Percentiles rank a stretch among this genome's conserved stretches.
Conservation (phyloP, 768 basidiomycete genomes). For the Psilocybe cubensis region DNA sequence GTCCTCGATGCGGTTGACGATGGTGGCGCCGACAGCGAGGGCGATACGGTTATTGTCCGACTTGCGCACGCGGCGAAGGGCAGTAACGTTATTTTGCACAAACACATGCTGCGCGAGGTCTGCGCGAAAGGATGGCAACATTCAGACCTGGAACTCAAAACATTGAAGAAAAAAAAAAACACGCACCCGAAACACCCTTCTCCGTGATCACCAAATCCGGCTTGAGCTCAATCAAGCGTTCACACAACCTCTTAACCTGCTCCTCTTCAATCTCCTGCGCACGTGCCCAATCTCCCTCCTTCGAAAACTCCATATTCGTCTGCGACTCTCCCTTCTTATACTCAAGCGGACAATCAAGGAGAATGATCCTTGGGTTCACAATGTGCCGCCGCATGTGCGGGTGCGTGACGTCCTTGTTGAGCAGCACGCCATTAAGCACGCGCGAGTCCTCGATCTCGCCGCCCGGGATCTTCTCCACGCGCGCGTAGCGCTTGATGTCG, state of each 20-base stretch:
- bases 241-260: slow-evolving; percentile 87
- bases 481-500: slow-evolving; percentile 97
- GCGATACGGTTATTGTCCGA: slow-evolving; percentile 99
- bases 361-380: slow-evolving; percentile 82
- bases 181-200: slow-evolving; percentile 94
- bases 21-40: slow-evolving; percentile 92
- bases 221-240: slow-evolving; percentile 88
- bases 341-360: slow-evolving; percentile 94
- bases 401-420: slow-evolving; percentile 99
- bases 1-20: slow-evolving; percentile 96
- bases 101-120: slow-evolving; percentile 95
- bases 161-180: neutral
- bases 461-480: slow-evolving; percentile 97
- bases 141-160: neutral
- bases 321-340: slow-evolving; percentile 99
- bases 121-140: slow-evolving; percentile 27
- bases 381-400: slow-evolving; percentile 95
- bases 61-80: slow-evolving; percentile 95
- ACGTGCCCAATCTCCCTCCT: slow-evolving; percentile 91
- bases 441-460: slow-evolving; percentile 94
- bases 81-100: slow-evolving; percentile 86
- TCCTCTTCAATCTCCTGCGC: slow-evolving; percentile 97
- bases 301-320: slow-evolving; percentile 97
- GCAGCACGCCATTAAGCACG: slow-evolving; percentile 90
- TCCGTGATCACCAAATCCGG: slow-evolving; percentile 96